Evolutionary conservation across 1,139 yeast species (phyloP), one percentile per base, ranked within the genome.

Genomic region (Yamadazyma friedrichii): DNA sequence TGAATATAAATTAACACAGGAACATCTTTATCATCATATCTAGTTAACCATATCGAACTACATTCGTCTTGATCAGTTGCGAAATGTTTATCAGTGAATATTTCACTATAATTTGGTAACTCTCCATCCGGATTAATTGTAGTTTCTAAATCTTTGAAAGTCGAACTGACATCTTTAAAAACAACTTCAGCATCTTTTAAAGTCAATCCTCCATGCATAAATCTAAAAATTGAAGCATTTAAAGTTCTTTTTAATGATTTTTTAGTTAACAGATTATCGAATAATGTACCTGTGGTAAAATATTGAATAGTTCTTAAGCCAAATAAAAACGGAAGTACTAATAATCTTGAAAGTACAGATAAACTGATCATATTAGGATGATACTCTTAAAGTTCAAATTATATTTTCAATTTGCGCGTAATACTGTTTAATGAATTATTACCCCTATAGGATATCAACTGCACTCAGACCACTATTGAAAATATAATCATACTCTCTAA

Each of bases 1-100:
- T 74, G 79, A 27, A 61, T 43, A 39, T 48, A 59, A 27, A 54
- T 50, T 36, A 49, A 40, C 10, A 48, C 52, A 22, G 40, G 40
- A 9, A 13, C 28, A 22, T 26, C 13, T 10, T 30, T 30, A 26
- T 31, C 39, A 20, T 5, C 8, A n/a, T 30, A 12, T 9, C 17
- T 15, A 9, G 36, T 20, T 15, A 39, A 17, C 42, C 42, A 36
- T 35, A 38, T n/a, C 17, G 28, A 38, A 29, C 11, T 15, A 36
- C 39, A 36, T 26, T 30, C 39, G 15, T 31, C 31, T 12, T 31
- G 31, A 15, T 31, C 31, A 3, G 4, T 3, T 4, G 9, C 12
- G 13, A 3, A 4, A 8, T 6, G 11, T 10, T 15, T n/a, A 12
- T 24, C 16, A 11, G 39, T 36, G 28, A 22, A 36, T 4, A 24